Percentiles rank a stretch among this genome's conserved stretches.
Conservation (phyloP, 768 basidiomycete species). For the Auriscalpium microsporum region DNA sequence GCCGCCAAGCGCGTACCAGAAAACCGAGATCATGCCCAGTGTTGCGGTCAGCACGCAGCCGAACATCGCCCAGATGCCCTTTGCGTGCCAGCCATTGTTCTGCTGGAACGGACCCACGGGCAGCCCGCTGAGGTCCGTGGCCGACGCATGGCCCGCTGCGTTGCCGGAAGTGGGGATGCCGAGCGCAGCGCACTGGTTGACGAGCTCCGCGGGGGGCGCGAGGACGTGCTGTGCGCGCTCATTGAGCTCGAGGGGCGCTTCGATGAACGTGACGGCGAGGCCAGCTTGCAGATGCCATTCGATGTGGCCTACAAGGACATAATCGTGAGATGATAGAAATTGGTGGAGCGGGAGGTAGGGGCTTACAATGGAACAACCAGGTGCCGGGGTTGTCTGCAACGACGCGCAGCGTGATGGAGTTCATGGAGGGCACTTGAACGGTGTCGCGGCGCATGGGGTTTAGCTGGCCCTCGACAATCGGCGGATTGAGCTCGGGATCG, state of each 20-base stretch:
- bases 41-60: slow-evolving; percentile 75
- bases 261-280: slow-evolving; percentile 77
- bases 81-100: slow-evolving; percentile 60
- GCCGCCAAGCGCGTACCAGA: slow-evolving; percentile 83
- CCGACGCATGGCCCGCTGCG: slow-evolving; percentile 70
- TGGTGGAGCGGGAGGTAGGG: neutral
- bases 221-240: slow-evolving; percentile 32
- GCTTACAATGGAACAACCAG: slow-evolving; percentile 78
- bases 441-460: slow-evolving; percentile 96
- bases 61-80: slow-evolving; percentile 68
- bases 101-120: slow-evolving; percentile 66
- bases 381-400: slow-evolving; percentile 89
- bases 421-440: slow-evolving; percentile 59
- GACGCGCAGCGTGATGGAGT: slow-evolving; percentile 67
- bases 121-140: slow-evolving; percentile 62
- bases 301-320: slow-evolving; percentile 49
- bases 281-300: slow-evolving; percentile 84
- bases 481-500: slow-evolving; percentile 75
- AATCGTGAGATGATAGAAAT: neutral
- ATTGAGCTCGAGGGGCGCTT: slow-evolving; percentile 70
- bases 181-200: slow-evolving; percentile 65
- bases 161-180: slow-evolving; percentile 65
- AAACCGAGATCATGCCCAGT: slow-evolving; percentile 71
- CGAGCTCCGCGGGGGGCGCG: slow-evolving; percentile 41
- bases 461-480: slow-evolving; percentile 61